Base-by-base conservation (phyloP, 768 basidiomycete genomes). In the Polyporus arcularius region DNA sequence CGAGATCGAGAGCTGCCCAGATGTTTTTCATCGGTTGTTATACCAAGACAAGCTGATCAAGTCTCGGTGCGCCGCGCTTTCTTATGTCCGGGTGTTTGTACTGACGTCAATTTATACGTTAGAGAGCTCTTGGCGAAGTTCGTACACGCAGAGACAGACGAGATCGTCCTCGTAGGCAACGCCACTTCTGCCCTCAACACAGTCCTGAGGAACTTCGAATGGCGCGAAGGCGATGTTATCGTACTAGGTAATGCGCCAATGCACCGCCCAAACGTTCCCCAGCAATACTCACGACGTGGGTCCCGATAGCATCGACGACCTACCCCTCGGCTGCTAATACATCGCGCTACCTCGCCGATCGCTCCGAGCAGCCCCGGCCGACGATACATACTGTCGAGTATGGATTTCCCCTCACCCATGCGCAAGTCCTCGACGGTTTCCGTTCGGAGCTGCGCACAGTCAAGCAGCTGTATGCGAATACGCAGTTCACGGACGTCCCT, bases 101-200 rank as follows among this genome's bases (percentile, higher is more conserved):
- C 8, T 18, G 28, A n/a, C 49, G 10, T 6, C 58, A 75, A 64
- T 68, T 82, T 47, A 65, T 35, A 4, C 28, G 76, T 72, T 26
- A 79, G 85, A 52, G 70, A 74, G 61, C 73, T 78, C 55, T 65
- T 88, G 4, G 84, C 87, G 0, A 65, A 67, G 31, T 64, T 80
- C 40, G 73, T 89, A 14, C 78, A 85, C 12, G 82, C 81, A 18
- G 78, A 80, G 0, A 68, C 80, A 0, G 81, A 87, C 47, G 88
- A 89, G 66, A 75, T 82, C 16, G 84, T 88, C 11, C 65, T 82
- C 21, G 81, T 87, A 0, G 72, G 79, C 0, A 90, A 90, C 65
- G 81, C 88, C 0, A 86, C 86, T 0, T 78, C 82, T 62, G 89
- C 84, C 3, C 65, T 94, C 39, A 85, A 86, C 64, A 89, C 85